A percentile compares a stretch with the other conserved stretches of the same genome.
These are phyloP conservation scores for Sphaceloma murrayae DNA, from an alignment of 2,329 filamentous ascomycete genomes.

Conservation along the genomic window DNA sequence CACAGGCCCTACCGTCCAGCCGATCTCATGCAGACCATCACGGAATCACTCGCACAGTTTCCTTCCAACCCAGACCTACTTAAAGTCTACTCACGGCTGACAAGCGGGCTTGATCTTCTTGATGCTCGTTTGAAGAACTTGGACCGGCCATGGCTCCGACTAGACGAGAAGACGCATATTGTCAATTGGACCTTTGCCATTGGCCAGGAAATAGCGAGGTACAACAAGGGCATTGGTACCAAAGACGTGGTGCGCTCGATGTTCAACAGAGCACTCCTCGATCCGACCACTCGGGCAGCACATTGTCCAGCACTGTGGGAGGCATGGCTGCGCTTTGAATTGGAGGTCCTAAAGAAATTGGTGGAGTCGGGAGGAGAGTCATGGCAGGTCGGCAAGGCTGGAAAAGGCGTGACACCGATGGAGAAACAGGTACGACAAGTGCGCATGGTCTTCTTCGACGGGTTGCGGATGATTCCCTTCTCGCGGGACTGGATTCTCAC, in stretches of 20 bases:
- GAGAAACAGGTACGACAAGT: constrained; percentile 8
- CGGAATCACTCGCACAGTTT: constrained; percentile 52
- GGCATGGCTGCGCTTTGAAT: constrained; percentile 26
- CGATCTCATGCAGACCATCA: constrained; percentile 53
- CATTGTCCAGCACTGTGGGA: constrained; percentile 25
- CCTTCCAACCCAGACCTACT: constrained; percentile 71
- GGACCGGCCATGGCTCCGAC: constrained; percentile 38
- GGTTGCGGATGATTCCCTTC: constrained; percentile 52
- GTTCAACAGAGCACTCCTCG: constrained; percentile 34
- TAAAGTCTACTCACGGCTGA: constrained; percentile 53
- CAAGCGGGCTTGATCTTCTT: constrained; percentile 61
- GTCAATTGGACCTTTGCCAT: constrained; percentile 47
- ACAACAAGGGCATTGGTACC: constrained; percentile 24
- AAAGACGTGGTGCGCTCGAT: constrained; percentile 36
- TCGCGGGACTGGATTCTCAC: constrained; percentile 50
- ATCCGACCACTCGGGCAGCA: constrained; percentile 29
- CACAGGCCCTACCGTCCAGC: constrained; percentile 58
- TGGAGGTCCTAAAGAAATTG: background rate
- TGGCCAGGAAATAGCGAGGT: constrained; percentile 43
- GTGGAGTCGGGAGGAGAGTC: background rate
- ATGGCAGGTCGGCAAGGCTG: background rate
- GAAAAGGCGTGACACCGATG: constrained; percentile 4
- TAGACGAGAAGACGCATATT: constrained; percentile 30
- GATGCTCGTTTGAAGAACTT: constrained; percentile 67
- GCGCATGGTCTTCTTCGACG: constrained; percentile 22